These are phyloP conservation scores for Lagenidium sp. DNA, from an alignment of 352 stramenopile species.

Conservation along the genomic window DNA sequence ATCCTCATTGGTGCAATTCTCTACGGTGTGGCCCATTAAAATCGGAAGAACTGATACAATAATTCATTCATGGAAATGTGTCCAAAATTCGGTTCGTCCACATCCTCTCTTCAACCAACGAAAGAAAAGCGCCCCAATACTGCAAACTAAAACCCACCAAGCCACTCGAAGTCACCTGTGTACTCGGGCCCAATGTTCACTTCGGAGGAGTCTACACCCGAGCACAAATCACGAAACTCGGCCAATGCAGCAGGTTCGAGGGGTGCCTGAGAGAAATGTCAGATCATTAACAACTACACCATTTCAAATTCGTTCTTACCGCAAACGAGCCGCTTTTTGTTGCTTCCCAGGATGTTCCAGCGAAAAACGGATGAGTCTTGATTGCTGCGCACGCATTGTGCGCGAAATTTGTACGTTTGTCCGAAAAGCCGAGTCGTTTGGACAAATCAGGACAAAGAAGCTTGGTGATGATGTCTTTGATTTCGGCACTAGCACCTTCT, in stretches of 20 bases:
- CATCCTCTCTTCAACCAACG: background rate
- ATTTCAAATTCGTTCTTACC: too few relatives aligned
- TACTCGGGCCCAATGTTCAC: slow-evolving; percentile 73
- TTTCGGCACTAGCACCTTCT: slow-evolving; percentile 45
- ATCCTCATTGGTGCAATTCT: slow-evolving; percentile 38
- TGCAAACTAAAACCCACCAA: slow-evolving; percentile 56
- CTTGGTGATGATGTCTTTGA: slow-evolving; percentile 63
- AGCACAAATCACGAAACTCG: slow-evolving; percentile 69
- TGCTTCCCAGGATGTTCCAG: slow-evolving; percentile 72
- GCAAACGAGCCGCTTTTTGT: slow-evolving; percentile 75
- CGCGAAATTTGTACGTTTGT: slow-evolving; percentile 28
- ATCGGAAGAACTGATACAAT: background rate
- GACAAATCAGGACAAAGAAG: slow-evolving; percentile 50
- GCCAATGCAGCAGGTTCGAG: slow-evolving; percentile 54
- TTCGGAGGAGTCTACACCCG: slow-evolving; percentile 28
- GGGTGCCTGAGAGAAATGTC: slow-evolving; percentile 58
- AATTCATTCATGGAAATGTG: background rate
- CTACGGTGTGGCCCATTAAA: slow-evolving; percentile 44
- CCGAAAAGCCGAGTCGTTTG: slow-evolving; percentile 43
- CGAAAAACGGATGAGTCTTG: slow-evolving; percentile 79
- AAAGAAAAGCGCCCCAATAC: too few relatives aligned
- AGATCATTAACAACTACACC: too few relatives aligned
- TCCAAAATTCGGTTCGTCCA: background rate
- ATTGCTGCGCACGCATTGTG: slow-evolving; percentile 55
- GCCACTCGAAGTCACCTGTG: slow-evolving; percentile 62